Evolutionary conservation across 352 stramenopile genomes (phyloP), one percentile per base, ranked within the genome.

Genomic region (Phytophthora hibernalis): DNA sequence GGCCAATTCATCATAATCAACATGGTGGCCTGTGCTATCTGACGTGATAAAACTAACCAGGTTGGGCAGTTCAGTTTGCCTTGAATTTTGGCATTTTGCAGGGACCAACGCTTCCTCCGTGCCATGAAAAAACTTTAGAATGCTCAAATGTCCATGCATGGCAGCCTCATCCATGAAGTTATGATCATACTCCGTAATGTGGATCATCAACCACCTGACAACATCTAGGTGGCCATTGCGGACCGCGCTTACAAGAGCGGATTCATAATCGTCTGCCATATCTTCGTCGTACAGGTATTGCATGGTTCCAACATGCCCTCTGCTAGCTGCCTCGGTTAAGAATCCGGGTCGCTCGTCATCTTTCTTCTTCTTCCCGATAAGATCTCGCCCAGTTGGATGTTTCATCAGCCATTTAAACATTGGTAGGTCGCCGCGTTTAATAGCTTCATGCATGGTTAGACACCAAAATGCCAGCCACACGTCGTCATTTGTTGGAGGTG

Each of bases 321-420:
- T 21, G 15, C 1, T 7, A 21, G 13, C 37, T 11, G 16, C 37
- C 5, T 22, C 37, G 9, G 12, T 43, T 9, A 43, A 43, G 13
- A 20, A 43, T 5, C 37, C 37, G 2, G 20, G 12, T 21, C 15
- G 16, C 5, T 22, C 6, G 15, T 44, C 10, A 1, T 6, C 2
- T 1, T 18, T 5, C 10, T 10, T 44, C 37, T 22, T 1, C 15
- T 44, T 5, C 5, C 3, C 7, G 12, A 44, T 44, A 8, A 44
- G 37, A 11, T 44, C 16, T 3, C 5, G 37, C 1, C 37, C 37
- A 20, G 37, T 44, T 44, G 37, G 37, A 22, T 44, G 37, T 22
- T 44, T 44, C 37, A 44, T n/a, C 15, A 44, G 37, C 37, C 37
- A 44, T 44, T 44, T 16, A 44, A 44, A 11, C 37, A 44, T 44